Evolutionary conservation across 1,139 yeast species (phyloP).

Genomic region (Diutina rugosa): DNA sequence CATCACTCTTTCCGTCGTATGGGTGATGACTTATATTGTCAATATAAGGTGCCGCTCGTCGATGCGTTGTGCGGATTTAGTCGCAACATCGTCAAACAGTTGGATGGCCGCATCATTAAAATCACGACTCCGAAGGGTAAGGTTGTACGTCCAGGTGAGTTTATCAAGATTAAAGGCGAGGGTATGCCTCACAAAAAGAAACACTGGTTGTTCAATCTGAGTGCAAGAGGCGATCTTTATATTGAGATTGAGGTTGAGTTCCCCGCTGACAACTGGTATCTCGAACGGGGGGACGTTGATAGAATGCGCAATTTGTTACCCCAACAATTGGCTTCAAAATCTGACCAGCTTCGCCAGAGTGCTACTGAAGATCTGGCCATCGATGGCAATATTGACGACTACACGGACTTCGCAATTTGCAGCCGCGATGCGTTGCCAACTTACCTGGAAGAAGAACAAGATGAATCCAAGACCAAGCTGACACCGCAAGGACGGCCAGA

Average conservation of each 20-base stretch:
- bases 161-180: constrained; percentile 53
- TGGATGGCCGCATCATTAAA: constrained; percentile 68
- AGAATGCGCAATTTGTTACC: constrained; percentile 47
- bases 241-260: constrained; percentile 62
- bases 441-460: constrained; percentile 13
- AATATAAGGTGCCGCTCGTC: constrained; percentile 48
- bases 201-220: constrained; percentile 16
- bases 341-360: constrained; percentile 12
- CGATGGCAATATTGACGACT: constrained; percentile 27
- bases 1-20: constrained; percentile 41
- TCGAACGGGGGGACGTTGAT: constrained; percentile 47
- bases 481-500: constrained; percentile 18
- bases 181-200: constrained; percentile 65
- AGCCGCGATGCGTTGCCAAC: constrained; percentile 20
- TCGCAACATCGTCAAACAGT: constrained; percentile 51
- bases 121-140: constrained; percentile 59
- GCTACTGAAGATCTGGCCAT: constrained; percentile 14
- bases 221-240: constrained; percentile 59
- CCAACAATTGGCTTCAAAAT: constrained; percentile 15
- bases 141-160: constrained; percentile 71
- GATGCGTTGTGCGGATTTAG: constrained; percentile 82
- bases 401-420: constrained; percentile 27
- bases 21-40: constrained; percentile 53
- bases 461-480: constrained; percentile 3
- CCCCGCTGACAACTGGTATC: constrained; percentile 74